phyloP scores from a whole-genome alignment of 176 grass and related monocot genomes.

The Poa pratensis region DNA sequence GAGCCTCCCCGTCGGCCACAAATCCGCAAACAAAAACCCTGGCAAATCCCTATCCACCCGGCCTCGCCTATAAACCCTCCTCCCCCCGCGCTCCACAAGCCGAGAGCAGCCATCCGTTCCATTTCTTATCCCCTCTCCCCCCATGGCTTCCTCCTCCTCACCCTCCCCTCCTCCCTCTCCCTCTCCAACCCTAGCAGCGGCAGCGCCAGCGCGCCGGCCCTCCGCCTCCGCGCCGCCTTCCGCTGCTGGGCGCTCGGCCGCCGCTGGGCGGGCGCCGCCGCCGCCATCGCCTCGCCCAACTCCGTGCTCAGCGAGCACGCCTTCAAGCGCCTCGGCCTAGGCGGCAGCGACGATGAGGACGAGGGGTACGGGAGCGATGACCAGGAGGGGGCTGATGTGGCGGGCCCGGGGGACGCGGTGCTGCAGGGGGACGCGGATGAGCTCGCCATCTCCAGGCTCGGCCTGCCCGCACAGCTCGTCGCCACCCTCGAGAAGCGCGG shows the following conservation, averaged over 20 bases:
- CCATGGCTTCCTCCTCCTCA: slow-evolving; percentile 72
- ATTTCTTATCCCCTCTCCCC: slow-evolving; percentile 37
- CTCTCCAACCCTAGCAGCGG: slow-evolving; percentile 43
- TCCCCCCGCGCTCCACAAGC: not conserved
- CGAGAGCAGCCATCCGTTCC: slow-evolving; percentile 63
- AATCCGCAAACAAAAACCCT: slow-evolving; percentile 36
- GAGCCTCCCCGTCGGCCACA: slow-evolving; percentile 30
- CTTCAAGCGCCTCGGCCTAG: slow-evolving; percentile 74
- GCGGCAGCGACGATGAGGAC: slow-evolving; percentile 44
- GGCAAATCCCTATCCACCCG: not conserved
- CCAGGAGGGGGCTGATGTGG: slow-evolving; percentile 36
- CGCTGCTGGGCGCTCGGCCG: slow-evolving; percentile 47
- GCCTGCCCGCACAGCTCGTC: slow-evolving; percentile 72
- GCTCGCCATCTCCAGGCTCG: slow-evolving; percentile 78
- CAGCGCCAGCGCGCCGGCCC: not conserved
- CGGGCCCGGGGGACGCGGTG: slow-evolving; percentile 21
- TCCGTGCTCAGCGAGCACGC: slow-evolving; percentile 95
- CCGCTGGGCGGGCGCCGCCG: slow-evolving; percentile 39
- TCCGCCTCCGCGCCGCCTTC: slow-evolving; percentile 33
- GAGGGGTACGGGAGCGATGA: slow-evolving; percentile 51
- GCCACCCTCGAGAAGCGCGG: slow-evolving; percentile 79
- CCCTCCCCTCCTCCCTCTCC: slow-evolving; percentile 69
- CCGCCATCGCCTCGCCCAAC: slow-evolving; percentile 69
- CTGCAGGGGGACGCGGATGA: slow-evolving; percentile 51
- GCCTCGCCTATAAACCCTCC: slow-evolving; percentile 35